Base-by-base conservation (phyloP, 2,329 filamentous ascomycete species). In the Aspergillus sp. region DNA sequence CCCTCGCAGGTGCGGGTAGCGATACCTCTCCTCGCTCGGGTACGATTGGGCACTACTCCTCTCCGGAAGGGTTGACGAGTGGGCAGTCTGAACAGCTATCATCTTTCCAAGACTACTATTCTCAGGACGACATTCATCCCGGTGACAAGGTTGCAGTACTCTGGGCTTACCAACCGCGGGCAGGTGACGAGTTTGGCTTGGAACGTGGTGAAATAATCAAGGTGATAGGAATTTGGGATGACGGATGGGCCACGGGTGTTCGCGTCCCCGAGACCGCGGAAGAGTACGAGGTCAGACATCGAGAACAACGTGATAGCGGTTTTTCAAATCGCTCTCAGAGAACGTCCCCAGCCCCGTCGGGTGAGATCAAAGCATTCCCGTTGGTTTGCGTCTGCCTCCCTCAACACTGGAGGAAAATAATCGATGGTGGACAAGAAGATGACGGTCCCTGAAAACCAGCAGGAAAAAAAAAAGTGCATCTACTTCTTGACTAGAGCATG, bases 101-200 rank as follows among this genome's bases (percentile, higher is more conserved):
- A 4, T 96, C 92, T 71, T 99, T 99, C 85, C 96, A 96, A 72
- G 95, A 99, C 74, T 99, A 99, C 76, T 99, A 99, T 72, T 98
- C 93, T 2, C 89, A 93, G 66, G 95, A 98, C 68, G 93, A 98
- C 67, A 96, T 99, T 57, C 91, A 93, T 68, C 90, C 93, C 0
- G 89, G 90, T 56, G 93, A 98, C 68, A 89, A 89, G 58, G 93
- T 99, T 42, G 86, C 95, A 13, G 91, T 92, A 2, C 83, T 99
- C 13, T 99, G 95, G 95, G 93, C 95, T 2, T 99, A 99, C 74
- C 91, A 96, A 67, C 93, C 95, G 34, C 89, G 95, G 34, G 95
- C 95, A 4, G 86, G 87, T 30, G 95, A 99, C 69, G 95, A 99
- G 71, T 98, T 98, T 70, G 83, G 91, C 40, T 81, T 99, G 39